These are phyloP conservation scores for Entomortierella beljakovae DNA, from an alignment of 192 early-diverging fungal species.

Conservation along the genomic window DNA sequence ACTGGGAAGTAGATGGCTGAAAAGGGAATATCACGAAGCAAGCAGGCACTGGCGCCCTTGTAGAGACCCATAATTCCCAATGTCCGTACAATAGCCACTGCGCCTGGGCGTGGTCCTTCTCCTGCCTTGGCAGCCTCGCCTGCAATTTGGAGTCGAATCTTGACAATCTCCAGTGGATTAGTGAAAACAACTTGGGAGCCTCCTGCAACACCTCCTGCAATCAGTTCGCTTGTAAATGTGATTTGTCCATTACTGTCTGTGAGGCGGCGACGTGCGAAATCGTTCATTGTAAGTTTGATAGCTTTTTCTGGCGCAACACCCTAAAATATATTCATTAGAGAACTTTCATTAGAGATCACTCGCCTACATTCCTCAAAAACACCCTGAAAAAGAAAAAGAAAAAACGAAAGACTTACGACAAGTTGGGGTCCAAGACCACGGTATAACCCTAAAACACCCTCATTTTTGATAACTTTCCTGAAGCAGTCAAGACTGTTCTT, in stretches of 20 bases:
- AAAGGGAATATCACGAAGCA: conserved; percentile 96
- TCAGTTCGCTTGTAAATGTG: conserved; percentile 78
- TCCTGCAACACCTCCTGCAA: conserved; percentile 90
- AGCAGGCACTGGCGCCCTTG: conserved; percentile 93
- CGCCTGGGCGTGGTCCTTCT: conserved; percentile 70
- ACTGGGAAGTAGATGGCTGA: conserved; percentile 97
- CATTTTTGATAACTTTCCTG: conserved; percentile 91
- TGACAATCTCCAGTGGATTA: conserved; percentile 98
- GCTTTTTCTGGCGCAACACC: conserved; percentile 98
- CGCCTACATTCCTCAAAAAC: not conserved
- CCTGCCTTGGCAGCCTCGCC: conserved; percentile 75
- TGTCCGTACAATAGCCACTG: conserved; percentile 88
- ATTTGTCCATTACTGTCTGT: conserved; percentile 81
- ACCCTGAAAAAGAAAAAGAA: not conserved
- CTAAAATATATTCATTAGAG: not conserved
- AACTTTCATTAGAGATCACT: not conserved
- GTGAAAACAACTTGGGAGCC: conserved; percentile 92
- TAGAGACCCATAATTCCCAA: conserved; percentile 96
- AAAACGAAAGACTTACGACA: conserved; percentile 55
- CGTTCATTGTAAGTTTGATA: conserved; percentile 98
- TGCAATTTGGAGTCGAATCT: conserved; percentile 94
- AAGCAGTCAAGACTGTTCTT: conserved; percentile 98
- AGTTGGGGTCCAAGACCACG: conserved; percentile 93
- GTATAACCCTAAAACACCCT: conserved; percentile 91
- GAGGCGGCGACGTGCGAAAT: conserved; percentile 81